A percentile compares a stretch with the other conserved stretches of the same genome.
Conservation (phyloP, 2,329 filamentous ascomycete genomes). For the Helotiales sp. region DNA sequence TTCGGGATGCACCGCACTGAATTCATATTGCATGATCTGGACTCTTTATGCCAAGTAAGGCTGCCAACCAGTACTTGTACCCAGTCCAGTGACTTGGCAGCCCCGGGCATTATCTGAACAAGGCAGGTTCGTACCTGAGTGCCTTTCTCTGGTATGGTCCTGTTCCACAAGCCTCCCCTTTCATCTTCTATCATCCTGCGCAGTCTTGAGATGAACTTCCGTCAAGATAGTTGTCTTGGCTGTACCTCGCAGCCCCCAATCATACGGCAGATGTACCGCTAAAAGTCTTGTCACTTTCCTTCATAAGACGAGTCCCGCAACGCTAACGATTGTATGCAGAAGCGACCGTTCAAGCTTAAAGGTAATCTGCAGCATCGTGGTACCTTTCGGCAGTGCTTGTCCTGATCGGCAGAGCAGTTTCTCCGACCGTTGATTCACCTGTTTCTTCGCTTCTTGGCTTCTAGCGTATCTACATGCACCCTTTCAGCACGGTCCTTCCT, state of each 20-base stretch:
- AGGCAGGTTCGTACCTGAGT: constrained; percentile 9
- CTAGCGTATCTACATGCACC: constrained; percentile 7
- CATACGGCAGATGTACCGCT: not conserved
- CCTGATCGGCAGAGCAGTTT: constrained; percentile 14
- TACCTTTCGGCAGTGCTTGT: constrained; percentile 15
- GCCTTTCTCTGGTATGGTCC: constrained; percentile 1
- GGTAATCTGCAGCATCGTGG: constrained; percentile 5
- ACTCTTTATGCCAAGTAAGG: not conserved
- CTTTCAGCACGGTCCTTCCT: not conserved
- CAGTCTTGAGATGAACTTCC: not conserved
- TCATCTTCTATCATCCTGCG: not conserved
- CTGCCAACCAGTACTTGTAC: not conserved
- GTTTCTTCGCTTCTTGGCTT: constrained; percentile 8
- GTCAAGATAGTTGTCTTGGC: constrained; percentile 1
- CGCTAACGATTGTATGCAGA: constrained; percentile 17
- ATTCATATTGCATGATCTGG: not conserved
- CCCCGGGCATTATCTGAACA: not conserved
- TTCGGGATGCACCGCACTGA: constrained; percentile 1
- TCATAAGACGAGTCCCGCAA: not conserved
- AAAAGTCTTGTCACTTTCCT: constrained; percentile 21
- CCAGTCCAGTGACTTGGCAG: not conserved
- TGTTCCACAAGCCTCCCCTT: not conserved
- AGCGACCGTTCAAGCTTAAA: constrained; percentile 16
- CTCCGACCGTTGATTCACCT: not conserved
- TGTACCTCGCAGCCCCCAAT: not conserved